phyloP scores from a whole-genome alignment of 2,329 filamentous ascomycete species.

The Trichoderma asperellum region DNA sequence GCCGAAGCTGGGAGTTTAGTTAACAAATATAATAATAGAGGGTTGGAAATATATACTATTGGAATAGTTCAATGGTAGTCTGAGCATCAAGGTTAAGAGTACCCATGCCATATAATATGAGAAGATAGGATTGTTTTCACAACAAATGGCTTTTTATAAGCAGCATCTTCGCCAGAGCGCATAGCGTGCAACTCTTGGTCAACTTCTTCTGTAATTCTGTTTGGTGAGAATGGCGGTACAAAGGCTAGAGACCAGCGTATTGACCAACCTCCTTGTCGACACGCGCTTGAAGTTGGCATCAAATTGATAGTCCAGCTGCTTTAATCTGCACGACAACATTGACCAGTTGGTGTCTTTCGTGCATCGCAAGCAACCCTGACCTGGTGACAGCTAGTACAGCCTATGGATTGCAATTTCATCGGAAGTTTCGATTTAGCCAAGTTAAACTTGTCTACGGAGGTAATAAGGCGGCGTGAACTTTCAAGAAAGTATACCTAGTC shows the following conservation, averaged over 20 bases:
- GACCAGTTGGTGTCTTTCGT: neutral
- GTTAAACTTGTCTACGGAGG: neutral
- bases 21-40: neutral
- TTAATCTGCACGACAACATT: neutral
- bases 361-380: neutral
- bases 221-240: neutral
- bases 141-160: neutral
- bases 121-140: neutral
- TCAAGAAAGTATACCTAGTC: neutral
- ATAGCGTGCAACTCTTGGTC: neutral
- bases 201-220: neutral
- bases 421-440: neutral
- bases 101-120: neutral
- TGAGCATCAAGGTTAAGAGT: neutral
- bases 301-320: neutral
- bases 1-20: neutral
- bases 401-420: neutral
- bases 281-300: neutral
- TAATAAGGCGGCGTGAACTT: neutral
- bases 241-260: neutral
- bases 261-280: neutral
- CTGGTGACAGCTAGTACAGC: neutral
- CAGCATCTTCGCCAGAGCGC: neutral
- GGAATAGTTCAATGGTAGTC: neutral
- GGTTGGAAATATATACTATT: neutral